These are phyloP conservation scores for Fusarium sp. DNA, from an alignment of 2,329 filamentous ascomycete species.

Conservation along the genomic window DNA sequence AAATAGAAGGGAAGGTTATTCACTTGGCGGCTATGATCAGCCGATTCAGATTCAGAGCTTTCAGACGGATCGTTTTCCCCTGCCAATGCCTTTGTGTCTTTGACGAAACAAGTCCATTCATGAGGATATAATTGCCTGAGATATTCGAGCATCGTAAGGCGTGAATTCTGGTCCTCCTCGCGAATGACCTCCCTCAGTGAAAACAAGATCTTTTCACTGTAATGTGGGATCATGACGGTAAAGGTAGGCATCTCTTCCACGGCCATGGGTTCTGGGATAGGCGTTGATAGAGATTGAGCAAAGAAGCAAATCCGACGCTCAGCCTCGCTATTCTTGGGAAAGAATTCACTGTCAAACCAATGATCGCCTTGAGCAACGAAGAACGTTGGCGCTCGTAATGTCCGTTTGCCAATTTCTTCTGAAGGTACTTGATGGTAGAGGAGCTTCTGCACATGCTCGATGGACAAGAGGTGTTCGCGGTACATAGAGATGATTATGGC, in stretches of 20 bases:
- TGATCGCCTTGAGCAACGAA: slow-evolving; percentile 99
- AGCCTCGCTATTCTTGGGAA: slow-evolving; percentile 93
- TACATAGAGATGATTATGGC: slow-evolving; percentile 99
- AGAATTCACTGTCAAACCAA: slow-evolving; percentile 99
- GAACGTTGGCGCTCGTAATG: slow-evolving; percentile 94
- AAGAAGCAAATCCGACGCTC: slow-evolving; percentile 99
- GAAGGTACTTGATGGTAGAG: slow-evolving; percentile 99
- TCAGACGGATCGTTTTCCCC: slow-evolving; percentile 71
- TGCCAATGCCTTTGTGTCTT: slow-evolving; percentile 98
- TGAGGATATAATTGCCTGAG: slow-evolving; percentile 98
- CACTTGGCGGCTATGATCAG: slow-evolving; percentile 77
- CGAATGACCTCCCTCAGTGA: slow-evolving; percentile 98
- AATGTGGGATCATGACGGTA: slow-evolving; percentile 97
- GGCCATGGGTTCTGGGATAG: slow-evolving; percentile 95
- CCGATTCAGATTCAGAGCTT: no score
- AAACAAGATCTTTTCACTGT: slow-evolving; percentile 97
- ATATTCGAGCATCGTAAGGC: slow-evolving; percentile 96
- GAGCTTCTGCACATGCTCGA: slow-evolving; percentile 98
- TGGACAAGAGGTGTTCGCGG: slow-evolving; percentile 94
- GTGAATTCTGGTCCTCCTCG: slow-evolving; percentile 98
- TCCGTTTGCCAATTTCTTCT: slow-evolving; percentile 98
- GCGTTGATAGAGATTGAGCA: slow-evolving; percentile 95
- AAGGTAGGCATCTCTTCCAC: slow-evolving; percentile 99
- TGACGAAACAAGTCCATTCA: slow-evolving; percentile 99
- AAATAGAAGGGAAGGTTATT: slow-evolving; percentile 99